Evolutionary conservation across 192 early-diverging fungal species (phyloP), one percentile per base, ranked within the genome.

Genomic region (Coemansia sp.): DNA sequence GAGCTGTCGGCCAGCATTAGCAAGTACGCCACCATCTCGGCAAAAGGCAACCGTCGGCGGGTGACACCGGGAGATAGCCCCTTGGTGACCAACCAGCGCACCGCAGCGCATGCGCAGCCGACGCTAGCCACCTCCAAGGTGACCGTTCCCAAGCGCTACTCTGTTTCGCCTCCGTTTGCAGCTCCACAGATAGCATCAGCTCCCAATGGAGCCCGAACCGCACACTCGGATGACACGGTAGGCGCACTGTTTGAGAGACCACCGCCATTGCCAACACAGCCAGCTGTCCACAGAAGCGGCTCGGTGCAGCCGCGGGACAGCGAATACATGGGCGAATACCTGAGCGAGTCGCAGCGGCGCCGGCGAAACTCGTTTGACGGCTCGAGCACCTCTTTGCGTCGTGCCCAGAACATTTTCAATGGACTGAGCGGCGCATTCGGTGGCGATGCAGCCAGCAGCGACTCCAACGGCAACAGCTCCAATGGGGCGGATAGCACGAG

Each of bases 311-410:
- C 55, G 1, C 11, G 42, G 1, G 15, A 19, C 1, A 29, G 30
- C 32, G 13, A 33, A 13, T n/a, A n/a, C n/a, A n/a, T n/a, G n/a
- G n/a, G n/a, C n/a, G 22, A 49, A 42, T 18, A 34, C 26, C 46
- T 50, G 5, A 25, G 23, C 5, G 42, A 25, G 14, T 20, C 42
- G 25, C 22, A 40, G 14, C 52, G 48, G 10, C 57, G 65, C 20
- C 15, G 46, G 9, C 53, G 67, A 5, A 70, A 62, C 41, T 70
- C 67, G 11, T 28, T 53, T 15, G 67, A 70, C 28, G 67, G 50
- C 19, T 60, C 65, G 23, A 60, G 52, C 37, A 37, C 58, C 5
- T 52, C 64, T 11, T 29, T 35, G 9, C 56, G 57, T 30, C 25
- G 46, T 15, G 57, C 28, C 14, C 38, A 39, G 23, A n/a, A 38